phyloP scores from a whole-genome alignment of 2,329 filamentous ascomycete genomes.

The Bipolaris bicolor region DNA sequence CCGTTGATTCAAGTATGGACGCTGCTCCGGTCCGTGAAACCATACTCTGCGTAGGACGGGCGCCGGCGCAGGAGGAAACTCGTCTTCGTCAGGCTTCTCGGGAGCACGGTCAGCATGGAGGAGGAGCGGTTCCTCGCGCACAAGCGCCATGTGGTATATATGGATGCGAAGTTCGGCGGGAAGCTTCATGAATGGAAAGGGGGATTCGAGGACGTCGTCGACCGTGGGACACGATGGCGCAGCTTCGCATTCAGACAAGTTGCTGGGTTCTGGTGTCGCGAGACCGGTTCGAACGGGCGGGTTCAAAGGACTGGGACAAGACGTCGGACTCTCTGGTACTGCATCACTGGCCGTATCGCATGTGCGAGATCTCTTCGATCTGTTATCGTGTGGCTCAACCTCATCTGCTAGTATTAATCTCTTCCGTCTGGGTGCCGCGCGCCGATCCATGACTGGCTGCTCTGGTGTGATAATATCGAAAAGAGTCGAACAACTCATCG shows the following conservation, averaged over 20 bases:
- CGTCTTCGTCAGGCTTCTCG: constrained; percentile 20
- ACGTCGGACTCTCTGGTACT: background rate
- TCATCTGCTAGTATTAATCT: constrained; percentile 3
- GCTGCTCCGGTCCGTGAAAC: background rate
- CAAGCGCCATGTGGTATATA: constrained; percentile 52
- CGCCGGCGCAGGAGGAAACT: background rate
- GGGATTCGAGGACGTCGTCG: background rate
- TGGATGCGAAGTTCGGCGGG: constrained; percentile 55
- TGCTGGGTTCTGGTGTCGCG: constrained; percentile 30
- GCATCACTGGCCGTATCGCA: constrained; percentile 4
- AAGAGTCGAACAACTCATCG: background rate
- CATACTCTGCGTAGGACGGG: background rate
- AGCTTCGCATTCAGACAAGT: constrained; percentile 23
- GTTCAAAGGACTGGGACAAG: background rate
- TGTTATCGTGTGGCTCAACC: background rate
- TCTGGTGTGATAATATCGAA: background rate
- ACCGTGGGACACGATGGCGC: background rate
- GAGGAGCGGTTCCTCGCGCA: constrained; percentile 36
- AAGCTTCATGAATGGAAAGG: constrained; percentile 52
- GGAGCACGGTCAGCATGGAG: constrained; percentile 33
- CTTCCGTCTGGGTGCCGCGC: constrained; percentile 1
- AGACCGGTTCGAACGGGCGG: constrained; percentile 19
- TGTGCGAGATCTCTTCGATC: constrained; percentile 14
- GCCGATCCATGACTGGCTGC: constrained; percentile 13
- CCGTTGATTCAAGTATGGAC: background rate